phyloP scores from a whole-genome alignment of 2,329 filamentous ascomycete species.

The Cercospora zeae-maydis region DNA sequence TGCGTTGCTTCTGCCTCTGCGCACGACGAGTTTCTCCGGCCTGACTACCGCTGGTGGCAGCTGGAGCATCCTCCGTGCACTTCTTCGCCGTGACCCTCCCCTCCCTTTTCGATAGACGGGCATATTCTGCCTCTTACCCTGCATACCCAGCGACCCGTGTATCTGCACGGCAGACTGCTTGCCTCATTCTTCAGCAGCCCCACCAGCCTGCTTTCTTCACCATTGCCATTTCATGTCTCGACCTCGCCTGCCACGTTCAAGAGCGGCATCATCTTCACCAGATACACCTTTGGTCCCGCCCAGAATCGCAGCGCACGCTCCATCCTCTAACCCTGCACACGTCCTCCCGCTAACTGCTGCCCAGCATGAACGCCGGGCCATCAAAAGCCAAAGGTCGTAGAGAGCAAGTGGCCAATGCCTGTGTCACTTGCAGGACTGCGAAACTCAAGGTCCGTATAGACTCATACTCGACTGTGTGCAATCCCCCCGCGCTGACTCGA shows the following conservation, averaged over 20 bases:
- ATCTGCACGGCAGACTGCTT: not conserved
- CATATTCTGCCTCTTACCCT: not conserved
- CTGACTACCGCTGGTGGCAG: not conserved
- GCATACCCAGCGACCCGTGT: not conserved
- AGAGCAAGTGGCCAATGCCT: conserved; percentile 14
- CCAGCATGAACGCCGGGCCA: not conserved
- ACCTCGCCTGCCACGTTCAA: not conserved
- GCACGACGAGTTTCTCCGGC: not conserved
- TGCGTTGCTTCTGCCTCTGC: not conserved
- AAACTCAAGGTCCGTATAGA: conserved; percentile 13
- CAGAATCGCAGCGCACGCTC: not conserved
- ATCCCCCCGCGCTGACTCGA: not conserved
- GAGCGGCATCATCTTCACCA: not conserved
- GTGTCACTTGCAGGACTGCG: conserved; percentile 9
- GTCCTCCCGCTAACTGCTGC: not conserved
- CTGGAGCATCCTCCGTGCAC: not conserved
- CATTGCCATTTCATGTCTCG: not conserved
- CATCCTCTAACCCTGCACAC: not conserved
- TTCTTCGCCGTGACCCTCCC: not conserved
- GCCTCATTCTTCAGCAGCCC: not conserved
- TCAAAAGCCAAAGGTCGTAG: not conserved
- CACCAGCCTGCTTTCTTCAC: not conserved
- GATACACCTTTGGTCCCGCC: not conserved
- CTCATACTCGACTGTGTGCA: not conserved
- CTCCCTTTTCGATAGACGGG: not conserved